These are phyloP conservation scores for Euphorbia celastroides DNA, from an alignment of 441 rosid species.

Conservation along the genomic window DNA sequence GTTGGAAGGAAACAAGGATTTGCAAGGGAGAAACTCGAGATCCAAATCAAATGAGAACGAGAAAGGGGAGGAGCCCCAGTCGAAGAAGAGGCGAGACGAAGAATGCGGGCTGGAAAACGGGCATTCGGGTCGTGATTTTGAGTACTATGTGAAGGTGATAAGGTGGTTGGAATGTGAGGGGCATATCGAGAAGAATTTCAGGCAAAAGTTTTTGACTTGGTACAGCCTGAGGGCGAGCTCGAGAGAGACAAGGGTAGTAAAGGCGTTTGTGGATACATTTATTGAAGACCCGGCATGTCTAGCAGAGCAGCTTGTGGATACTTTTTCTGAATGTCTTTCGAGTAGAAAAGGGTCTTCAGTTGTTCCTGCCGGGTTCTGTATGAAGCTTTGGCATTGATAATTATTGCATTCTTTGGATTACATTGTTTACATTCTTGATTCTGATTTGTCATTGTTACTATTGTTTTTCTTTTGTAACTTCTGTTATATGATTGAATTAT, in stretches of 20 bases:
- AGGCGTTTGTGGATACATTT: constrained; percentile 69
- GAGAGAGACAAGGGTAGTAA: constrained; percentile 71
- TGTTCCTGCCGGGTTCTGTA: constrained; percentile 72
- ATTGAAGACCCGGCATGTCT: constrained; percentile 73
- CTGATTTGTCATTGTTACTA: constrained; percentile 22
- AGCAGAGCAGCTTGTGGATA: constrained; percentile 86
- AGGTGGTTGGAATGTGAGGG: constrained; percentile 80
- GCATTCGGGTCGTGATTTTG: constrained; percentile 58
- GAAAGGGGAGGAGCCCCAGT: constrained; percentile 46
- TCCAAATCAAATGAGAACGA: constrained; percentile 38
- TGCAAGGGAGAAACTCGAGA: constrained; percentile 43
- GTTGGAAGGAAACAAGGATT: constrained; percentile 49
- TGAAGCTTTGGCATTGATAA: constrained; percentile 91
- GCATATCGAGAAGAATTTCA: constrained; percentile 77
- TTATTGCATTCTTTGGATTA: constrained; percentile 1
- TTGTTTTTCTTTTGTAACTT: constrained; percentile 18
- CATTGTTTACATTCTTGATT: constrained; percentile 32
- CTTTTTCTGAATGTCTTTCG: constrained; percentile 67
- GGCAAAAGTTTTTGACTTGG: constrained; percentile 97
- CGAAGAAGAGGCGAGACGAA: constrained; percentile 41
- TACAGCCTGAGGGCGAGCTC: constrained; percentile 80
- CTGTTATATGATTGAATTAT: too few species aligned
- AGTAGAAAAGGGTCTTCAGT: constrained; percentile 47
- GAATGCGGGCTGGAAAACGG: constrained; percentile 37
- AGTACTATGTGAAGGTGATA: constrained; percentile 66